Evolutionary conservation across 805 yeast genomes (phyloP), one percentile per base, ranked within the genome.

Genomic region (Saccharomycopsis sp.): DNA sequence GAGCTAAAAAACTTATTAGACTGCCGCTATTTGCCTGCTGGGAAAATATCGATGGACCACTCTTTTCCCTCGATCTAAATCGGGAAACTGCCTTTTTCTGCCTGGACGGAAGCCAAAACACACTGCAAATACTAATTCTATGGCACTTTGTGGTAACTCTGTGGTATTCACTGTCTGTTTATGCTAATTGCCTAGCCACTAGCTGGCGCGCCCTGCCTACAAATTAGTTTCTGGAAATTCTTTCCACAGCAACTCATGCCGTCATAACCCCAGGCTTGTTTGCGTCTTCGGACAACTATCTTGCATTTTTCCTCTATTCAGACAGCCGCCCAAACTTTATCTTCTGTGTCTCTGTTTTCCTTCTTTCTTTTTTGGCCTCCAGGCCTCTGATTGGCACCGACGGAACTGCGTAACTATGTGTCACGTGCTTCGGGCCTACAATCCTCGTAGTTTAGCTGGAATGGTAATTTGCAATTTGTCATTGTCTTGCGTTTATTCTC

Each of bases 241-340:
- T 29, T 12, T 12, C 38, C 5, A 12, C 38, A 29, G 38, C 12
- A 7, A 29, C 5, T 29, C 38, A 29, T 29, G 5, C 38, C 38
- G 38, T 29, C 38, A 29, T 29, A 29, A 12, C n/a, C n/a, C n/a
- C n/a, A n/a, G n/a, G n/a, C n/a, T 29, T 29, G 38, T 29, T 5
- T 29, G 38, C 12, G 49, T 44, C 49, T 44, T 44, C 49, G 49
- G 49, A 44, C 49, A 44, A 44, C 49, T 17, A 44, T 44, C 49
- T 44, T 44, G 49, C 49, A 17, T 44, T 19, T 44, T 44, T 44
- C 22, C 22, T n/a, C n/a, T 29, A 29, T 12, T 29, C 5, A 12
- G 38, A 12, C 38, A 29, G 38, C 38, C 5, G 38, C 9, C 38
- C 38, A 29, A 29, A 29, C 38, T 29, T 29, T 29, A 29, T 29